Evolutionary conservation across 306 rosid species (phyloP), one percentile per base, ranked within the genome.

Genomic region (Begonia fuchsioides): DNA sequence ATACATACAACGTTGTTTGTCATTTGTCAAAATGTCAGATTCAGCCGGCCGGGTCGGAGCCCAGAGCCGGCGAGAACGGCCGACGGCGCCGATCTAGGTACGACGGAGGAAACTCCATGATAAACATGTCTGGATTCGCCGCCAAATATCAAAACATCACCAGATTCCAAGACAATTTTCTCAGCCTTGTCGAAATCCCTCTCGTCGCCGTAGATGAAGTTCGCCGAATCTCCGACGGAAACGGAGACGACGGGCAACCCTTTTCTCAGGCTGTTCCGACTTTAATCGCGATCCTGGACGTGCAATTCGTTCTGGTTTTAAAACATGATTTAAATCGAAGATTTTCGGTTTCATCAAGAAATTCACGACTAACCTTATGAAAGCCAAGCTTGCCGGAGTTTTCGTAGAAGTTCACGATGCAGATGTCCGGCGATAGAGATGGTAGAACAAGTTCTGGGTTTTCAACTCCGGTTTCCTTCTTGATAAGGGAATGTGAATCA

Each of bases 191-290:
- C 66, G 32, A 56, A 61, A 43, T 76, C 57, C 64, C 81, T 70
- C 47, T 53, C 44, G 57, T 74, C 74, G 3, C 83, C 93, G 44
- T 74, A 79, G 14, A 79, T 68, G 65, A 86, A 82, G 14, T 79
- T 86, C 17, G 93, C 90, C 12, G 96, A 56, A 74, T 86, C 78
- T 10, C 86, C 93, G 26, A 79, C n/a, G 4, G 79, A 78, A 39
- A 86, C 53, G 39, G 93, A 78, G 38, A 81, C 82, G 2, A 85
- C 87, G 1, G 85, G 87, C 60, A 85, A 74, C 47, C 78, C 76
- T 12, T 63, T 57, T 2, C 0, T 46, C 9, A 81, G 72, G 68
- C 76, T 74, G 54, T 68, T 62, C 38, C 20, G 39, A 39, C 93
- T 79, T 68, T 86, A 93, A 53, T 82, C 83, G 6, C 81, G 73